Evolutionary conservation across 306 rosid genomes (phyloP).

Genomic region (Senna siamea): DNA sequence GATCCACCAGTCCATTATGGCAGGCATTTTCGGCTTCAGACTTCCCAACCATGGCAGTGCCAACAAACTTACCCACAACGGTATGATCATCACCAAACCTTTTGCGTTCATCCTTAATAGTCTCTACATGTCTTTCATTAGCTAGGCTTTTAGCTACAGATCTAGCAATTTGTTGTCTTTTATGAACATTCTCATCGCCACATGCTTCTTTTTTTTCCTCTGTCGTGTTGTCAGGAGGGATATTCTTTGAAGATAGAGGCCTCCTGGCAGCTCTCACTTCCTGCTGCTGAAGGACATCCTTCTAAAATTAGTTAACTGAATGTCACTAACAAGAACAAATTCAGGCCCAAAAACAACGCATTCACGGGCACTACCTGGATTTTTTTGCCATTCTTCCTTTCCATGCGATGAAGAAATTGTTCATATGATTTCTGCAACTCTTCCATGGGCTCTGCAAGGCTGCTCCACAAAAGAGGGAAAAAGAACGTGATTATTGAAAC

Average conservation of each 20-base stretch:
- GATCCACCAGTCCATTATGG: slow-evolving; percentile 92
- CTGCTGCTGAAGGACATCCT: slow-evolving; percentile 45
- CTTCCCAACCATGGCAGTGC: slow-evolving; percentile 73
- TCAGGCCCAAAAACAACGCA: slow-evolving; percentile 30
- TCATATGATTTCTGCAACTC: slow-evolving; percentile 81
- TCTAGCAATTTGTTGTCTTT: slow-evolving; percentile 35
- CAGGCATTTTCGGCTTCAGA: slow-evolving; percentile 88
- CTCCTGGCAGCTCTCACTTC: slow-evolving; percentile 52
- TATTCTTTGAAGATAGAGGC: slow-evolving; percentile 42
- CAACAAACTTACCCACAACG: slow-evolving; percentile 74
- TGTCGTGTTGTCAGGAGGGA: slow-evolving; percentile 37
- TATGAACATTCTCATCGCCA: slow-evolving; percentile 32
- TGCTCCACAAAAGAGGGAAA: slow-evolving; percentile 41
- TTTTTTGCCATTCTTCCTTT: slow-evolving; percentile 59
- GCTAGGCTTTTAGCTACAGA: slow-evolving; percentile 34
- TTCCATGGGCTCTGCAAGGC: slow-evolving; percentile 87
- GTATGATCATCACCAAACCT: slow-evolving; percentile 66
- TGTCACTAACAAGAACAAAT: slow-evolving; percentile 18
- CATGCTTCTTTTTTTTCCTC: slow-evolving; percentile 44
- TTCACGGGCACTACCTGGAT: slow-evolving; percentile 51
- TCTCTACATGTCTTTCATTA: slow-evolving; percentile 39
- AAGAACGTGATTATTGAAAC: slow-evolving; percentile 32
- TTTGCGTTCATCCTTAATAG: slow-evolving; percentile 40
- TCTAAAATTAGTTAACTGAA: slow-evolving; percentile 37
- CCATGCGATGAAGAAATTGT: slow-evolving; percentile 78